Percentiles rank a stretch among this genome's conserved stretches.
phyloP scores from a whole-genome alignment of 1,284 basidiomycete species.

The Ustilago shanxiensis region DNA sequence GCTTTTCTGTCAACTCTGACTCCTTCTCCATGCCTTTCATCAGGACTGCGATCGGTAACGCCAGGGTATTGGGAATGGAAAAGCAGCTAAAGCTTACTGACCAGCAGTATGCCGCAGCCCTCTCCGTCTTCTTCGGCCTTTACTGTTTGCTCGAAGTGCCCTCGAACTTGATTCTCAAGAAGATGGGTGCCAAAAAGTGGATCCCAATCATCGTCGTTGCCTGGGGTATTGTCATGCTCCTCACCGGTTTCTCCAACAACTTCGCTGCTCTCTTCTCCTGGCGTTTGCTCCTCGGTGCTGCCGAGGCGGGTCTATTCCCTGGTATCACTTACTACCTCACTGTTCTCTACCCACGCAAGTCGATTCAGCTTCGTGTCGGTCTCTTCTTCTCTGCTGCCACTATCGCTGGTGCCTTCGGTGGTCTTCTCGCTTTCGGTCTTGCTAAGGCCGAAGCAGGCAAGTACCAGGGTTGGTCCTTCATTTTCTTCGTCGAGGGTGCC shows the following conservation, averaged over 20 bases:
- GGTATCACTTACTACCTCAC: slow-evolving; percentile 56
- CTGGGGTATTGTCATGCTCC: slow-evolving; percentile 71
- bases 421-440: slow-evolving; percentile 62
- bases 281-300: slow-evolving; percentile 70
- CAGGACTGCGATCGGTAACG: slow-evolving; percentile 83
- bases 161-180: slow-evolving; percentile 75
- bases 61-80: slow-evolving; percentile 73
- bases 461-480: slow-evolving; percentile 44
- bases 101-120: slow-evolving; percentile 73
- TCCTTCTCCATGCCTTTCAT: background rate
- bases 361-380: slow-evolving; percentile 56
- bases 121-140: slow-evolving; percentile 72
- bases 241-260: slow-evolving; percentile 71
- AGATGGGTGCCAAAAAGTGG: slow-evolving; percentile 70
- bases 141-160: slow-evolving; percentile 81
- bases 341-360: slow-evolving; percentile 48
- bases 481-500: slow-evolving; percentile 74
- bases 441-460: slow-evolving; percentile 59
- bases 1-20: too few species aligned
- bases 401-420: slow-evolving; percentile 73
- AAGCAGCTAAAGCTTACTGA: slow-evolving; percentile 56
- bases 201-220: slow-evolving; percentile 63
- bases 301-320: slow-evolving; percentile 61
- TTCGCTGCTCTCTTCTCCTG: slow-evolving; percentile 69
- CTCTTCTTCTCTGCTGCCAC: slow-evolving; percentile 68